Evolutionary conservation across 148 eudicot species (phyloP), one percentile per base, ranked within the genome.

Genomic region (Dysphania ambrosioides): DNA sequence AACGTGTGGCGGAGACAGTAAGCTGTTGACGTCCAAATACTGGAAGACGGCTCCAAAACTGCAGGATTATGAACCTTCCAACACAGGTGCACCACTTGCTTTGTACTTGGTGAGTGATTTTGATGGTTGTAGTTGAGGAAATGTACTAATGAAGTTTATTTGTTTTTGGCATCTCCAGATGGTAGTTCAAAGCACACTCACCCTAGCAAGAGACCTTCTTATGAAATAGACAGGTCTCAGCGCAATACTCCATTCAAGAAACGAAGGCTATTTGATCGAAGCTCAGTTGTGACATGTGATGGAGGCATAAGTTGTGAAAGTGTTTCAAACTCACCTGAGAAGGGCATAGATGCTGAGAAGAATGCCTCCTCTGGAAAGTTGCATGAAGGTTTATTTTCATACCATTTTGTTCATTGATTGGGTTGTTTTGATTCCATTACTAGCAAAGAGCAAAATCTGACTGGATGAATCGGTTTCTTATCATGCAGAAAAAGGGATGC

Each of bases 1-100:
- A 36, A 73, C 84, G 2, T 78, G 79, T 51, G 66, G 34, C 58
- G 88, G 84, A 47, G 91, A 90, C 79, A 79, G 80, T 47, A 92
- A 90, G 83, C 74, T 90, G 74, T 55, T 86, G 83, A 71, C 96
- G 3, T 87, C 97, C 53, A 89, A 83, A 79, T 88, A 85, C 84
- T 89, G 97, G 97, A 91, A 90, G 75, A 82, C 75, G 35, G 91
- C 83, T 84, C 95, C 97, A 9, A 92, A 86, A 76, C 67, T 86
- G 86, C 88, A 82, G 84, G 91, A 87, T 72, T 79, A 63, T 73
- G 92, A 88, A 79, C 67, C 47, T 76, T 70, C 86, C 70, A 83
- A 83, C 75, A 34, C 82, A 44, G 80, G 99, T 96, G 80, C 80
- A 85, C 73, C 70, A 69, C 29, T 34, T 73, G 35, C 65, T 74